A percentile compares a stretch with the other conserved stretches of the same genome.
Evolutionary conservation across 2,329 filamentous ascomycete species (phyloP).

Genomic region (Colletotrichum sp.): DNA sequence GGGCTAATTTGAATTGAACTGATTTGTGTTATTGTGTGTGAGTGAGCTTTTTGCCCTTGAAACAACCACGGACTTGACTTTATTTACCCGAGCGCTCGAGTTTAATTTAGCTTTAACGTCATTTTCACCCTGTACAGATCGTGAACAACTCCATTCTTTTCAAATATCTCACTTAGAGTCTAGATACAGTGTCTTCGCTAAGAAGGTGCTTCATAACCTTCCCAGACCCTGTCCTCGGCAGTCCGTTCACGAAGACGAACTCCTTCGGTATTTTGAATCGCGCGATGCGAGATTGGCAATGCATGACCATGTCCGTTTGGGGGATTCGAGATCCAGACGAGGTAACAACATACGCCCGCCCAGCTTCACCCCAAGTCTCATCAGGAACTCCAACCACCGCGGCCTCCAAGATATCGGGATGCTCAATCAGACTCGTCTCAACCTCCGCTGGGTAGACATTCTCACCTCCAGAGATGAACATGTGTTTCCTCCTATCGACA

Average conservation of each 20-base stretch:
- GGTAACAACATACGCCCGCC: slow-evolving; percentile 5
- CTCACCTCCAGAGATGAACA: slow-evolving; percentile 19
- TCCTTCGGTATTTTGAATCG: slow-evolving; percentile 9
- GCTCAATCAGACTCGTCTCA: background rate
- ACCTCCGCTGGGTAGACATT: slow-evolving; percentile 18
- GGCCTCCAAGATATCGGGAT: background rate
- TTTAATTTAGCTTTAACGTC: background rate
- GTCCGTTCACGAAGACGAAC: background rate
- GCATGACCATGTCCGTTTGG: background rate
- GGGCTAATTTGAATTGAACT: background rate
- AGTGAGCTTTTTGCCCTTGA: background rate
- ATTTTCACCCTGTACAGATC: background rate
- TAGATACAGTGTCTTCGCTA: background rate
- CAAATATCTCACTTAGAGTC: background rate
- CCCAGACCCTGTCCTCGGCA: slow-evolving; percentile 9
- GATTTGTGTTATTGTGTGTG: background rate
- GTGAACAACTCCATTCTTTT: background rate
- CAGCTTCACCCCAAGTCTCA: slow-evolving; percentile 10
- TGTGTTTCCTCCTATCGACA: slow-evolving; percentile 8
- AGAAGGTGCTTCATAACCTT: slow-evolving; percentile 13
- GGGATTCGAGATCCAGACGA: background rate
- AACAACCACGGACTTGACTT: background rate
- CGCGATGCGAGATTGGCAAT: slow-evolving; percentile 1
- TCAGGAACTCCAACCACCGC: slow-evolving; percentile 7
- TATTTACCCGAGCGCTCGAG: background rate